Conservation (phyloP, 345 rosid species). For the Melastoma malabathricum region DNA sequence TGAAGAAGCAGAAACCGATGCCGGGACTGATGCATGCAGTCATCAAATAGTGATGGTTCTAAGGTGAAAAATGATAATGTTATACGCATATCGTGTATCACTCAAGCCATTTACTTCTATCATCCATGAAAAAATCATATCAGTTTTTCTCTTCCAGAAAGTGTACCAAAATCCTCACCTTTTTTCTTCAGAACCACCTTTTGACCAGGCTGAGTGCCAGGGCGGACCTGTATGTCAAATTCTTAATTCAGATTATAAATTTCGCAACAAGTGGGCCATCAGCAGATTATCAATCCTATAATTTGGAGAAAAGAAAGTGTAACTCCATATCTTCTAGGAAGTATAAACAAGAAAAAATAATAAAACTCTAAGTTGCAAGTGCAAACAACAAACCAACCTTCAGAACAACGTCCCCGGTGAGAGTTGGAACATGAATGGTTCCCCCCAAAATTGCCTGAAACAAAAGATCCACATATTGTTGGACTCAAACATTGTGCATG, state of each 20-base stretch:
- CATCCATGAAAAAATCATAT: no score
- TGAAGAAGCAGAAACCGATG: no score
- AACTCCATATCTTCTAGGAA: no score
- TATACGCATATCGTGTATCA: no score
- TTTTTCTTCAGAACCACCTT: constrained; percentile 93
- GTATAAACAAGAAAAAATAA: not conserved
- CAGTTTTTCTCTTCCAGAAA: no score
- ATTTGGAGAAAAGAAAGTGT: not conserved
- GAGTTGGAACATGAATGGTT: constrained; percentile 92
- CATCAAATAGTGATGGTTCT: no score
- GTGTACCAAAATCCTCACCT: constrained; percentile 27
- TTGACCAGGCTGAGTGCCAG: constrained; percentile 98
- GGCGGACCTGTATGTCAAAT: constrained; percentile 48
- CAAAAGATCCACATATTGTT: constrained; percentile 4
- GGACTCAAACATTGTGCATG: not conserved
- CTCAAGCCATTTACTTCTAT: no score
- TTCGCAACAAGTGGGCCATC: not conserved
- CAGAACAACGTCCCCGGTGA: constrained; percentile 94
- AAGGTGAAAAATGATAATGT: no score
- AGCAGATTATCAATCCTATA: not conserved
- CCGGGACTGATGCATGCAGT: no score
- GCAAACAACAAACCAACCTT: constrained; percentile 37
- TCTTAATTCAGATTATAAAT: no score
- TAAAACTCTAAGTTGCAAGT: not conserved
- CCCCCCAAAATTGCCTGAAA: constrained; percentile 96